Base-by-base conservation (phyloP, 2,329 filamentous ascomycete species). In the Aphanoascus verrucosus region DNA sequence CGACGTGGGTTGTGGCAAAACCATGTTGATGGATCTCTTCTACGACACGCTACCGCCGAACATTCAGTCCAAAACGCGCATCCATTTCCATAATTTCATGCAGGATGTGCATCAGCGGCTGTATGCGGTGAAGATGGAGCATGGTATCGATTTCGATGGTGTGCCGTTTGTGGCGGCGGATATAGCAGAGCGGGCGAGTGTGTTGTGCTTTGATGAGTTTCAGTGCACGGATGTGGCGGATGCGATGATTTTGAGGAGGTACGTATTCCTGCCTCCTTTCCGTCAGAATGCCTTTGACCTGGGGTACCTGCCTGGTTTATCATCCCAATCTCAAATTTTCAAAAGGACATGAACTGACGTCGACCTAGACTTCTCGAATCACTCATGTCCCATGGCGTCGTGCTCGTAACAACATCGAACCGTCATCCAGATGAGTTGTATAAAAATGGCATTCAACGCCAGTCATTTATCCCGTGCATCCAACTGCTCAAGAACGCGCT, bases 41-140 rank as follows among this genome's bases (percentile, higher is more conserved):
- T 95, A 90, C 73, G 90, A 97, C 59, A 96, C 91, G 0, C 74
- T 97, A 19, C 93, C 93, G 0, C 68, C 74, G 14, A 84, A 85
- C 56, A 89, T 97, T 59, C 79, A 77, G 54, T 81, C 82, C 32
- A 96, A 95, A 74, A 94, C 85, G 45, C 80, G 93, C 46, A 96
- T 98, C 64, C 93, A 98, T 74, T 98, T 98, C 71, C 89, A 97
- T 75, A 95, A 95, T 69, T 98, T 98, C 75, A 98, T 98, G 93
- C 93, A 97, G 69, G 87, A 94, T 68, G 85, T 97, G 47, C 93
- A 98, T 72, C 88, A 85, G 68, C 80, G 91, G 56, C 74, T 97
- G 63, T 93, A 97, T 73, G 82, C 82, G 65, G 84, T 94, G 71
- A 96, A 95, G 74, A 85, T 93, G 79, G 74, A 83, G 62, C 81